Conservation (phyloP, 768 basidiomycete species). For the Lenzites betulinus region DNA sequence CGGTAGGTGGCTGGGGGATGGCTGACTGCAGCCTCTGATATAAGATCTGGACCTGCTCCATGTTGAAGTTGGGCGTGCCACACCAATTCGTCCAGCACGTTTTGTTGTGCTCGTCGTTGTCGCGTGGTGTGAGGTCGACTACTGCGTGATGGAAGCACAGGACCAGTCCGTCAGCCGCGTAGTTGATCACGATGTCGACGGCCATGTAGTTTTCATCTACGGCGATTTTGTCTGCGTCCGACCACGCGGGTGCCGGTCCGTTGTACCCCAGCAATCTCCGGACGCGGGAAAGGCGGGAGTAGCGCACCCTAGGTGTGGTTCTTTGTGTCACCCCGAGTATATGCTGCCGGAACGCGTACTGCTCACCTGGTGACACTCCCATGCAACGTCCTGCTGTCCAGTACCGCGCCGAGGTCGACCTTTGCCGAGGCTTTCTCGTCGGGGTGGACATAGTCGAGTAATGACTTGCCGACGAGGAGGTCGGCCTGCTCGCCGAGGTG, state of each 20-base stretch:
- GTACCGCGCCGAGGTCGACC: slow-evolving; percentile 70
- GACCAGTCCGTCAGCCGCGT: slow-evolving; percentile 84
- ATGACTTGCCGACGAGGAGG: slow-evolving; percentile 66
- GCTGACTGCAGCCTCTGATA: slow-evolving; percentile 58
- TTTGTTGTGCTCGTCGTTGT: slow-evolving; percentile 77
- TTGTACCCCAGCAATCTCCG: slow-evolving; percentile 72
- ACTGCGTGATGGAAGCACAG: slow-evolving; percentile 88
- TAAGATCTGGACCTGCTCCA: slow-evolving; percentile 59
- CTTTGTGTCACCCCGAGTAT: slow-evolving; percentile 23
- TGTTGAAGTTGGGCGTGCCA: slow-evolving; percentile 66
- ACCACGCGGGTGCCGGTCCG: slow-evolving; percentile 56
- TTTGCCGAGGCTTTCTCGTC: slow-evolving; percentile 78
- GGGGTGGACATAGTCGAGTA: slow-evolving; percentile 81
- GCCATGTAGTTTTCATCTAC: slow-evolving; percentile 79
- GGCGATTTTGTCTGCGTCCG: slow-evolving; percentile 67
- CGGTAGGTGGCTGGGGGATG: slow-evolving; percentile 51
- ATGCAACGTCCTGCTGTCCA: slow-evolving; percentile 74
- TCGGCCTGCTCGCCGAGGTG: slow-evolving; percentile 75
- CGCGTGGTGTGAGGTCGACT: slow-evolving; percentile 65
- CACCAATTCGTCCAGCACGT: slow-evolving; percentile 89
- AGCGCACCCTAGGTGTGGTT: slow-evolving; percentile 63
- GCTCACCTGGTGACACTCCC: slow-evolving; percentile 79
- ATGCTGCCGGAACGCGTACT: slow-evolving; percentile 21
- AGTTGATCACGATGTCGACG: slow-evolving; percentile 88
- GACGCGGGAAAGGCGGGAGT: slow-evolving; percentile 72